Base-by-base conservation (phyloP, 768 basidiomycete species). In the Hericium coralloides region DNA sequence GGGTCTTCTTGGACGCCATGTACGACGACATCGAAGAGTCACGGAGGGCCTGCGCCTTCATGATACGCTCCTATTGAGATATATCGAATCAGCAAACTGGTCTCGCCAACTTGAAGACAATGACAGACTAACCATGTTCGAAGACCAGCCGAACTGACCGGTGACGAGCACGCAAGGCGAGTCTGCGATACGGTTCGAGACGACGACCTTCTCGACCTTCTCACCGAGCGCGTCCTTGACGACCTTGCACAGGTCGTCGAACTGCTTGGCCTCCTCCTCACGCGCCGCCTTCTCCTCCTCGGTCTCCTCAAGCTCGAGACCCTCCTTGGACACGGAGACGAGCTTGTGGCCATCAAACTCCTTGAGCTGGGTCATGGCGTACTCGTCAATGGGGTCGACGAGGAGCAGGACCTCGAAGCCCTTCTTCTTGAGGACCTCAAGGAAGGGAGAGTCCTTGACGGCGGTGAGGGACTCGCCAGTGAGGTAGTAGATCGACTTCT, bases 171-270 rank as follows among this genome's bases (percentile, higher is more conserved):
- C 95, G 71, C 88, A 98, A 59, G 94, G 95, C 18, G 94, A 97
- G 74, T 95, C 93, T 65, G 84, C 80, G 77, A 99, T 95, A 74
- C 95, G 92, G 84, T 95, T 98, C 49, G 95, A 98, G 64, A 98
- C 79, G 61, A 95, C 83, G 22, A 99, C 95, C 81, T 99, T 99
- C 83, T 99, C 97, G 62, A 99, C 95, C 81, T 95, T 95, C 75
- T 98, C 95, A 58, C 95, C 95, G 59, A 99, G 93, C 57, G 90
- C 91, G 66, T 99, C 95, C 83, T 98, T 99, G 79, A 98, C 92
- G 61, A 88, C 84, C 59, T 88, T 79, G 83, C 92, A 95, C 58
- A 99, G 82, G 60, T 93, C 92, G 67, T 82, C 80, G 76, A 82
- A 98, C 64, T 86, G 84, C 58, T 85, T 76, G 23, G 79, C 83